phyloP scores from a whole-genome alignment of 1,139 yeast species.

The Yamadazyma trypodendri region DNA sequence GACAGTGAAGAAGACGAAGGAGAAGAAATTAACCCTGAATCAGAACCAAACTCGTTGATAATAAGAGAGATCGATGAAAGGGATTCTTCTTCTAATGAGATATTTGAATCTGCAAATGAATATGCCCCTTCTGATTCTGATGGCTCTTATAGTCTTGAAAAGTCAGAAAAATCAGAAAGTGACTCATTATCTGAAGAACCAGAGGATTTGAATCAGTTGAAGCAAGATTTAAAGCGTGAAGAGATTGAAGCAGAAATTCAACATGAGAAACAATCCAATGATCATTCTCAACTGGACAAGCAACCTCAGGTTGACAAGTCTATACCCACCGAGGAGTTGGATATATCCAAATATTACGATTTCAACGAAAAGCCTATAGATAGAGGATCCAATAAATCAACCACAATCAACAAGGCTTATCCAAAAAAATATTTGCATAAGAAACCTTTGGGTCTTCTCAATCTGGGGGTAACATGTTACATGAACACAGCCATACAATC shows the following conservation, averaged over 20 bases:
- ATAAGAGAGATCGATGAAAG: slow-evolving; percentile 8
- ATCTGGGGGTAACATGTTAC: slow-evolving; percentile 95
- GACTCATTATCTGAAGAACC: slow-evolving; percentile 20
- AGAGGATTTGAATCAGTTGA: slow-evolving; percentile 32
- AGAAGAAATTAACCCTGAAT: slow-evolving; percentile 17
- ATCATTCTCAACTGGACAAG: slow-evolving; percentile 3
- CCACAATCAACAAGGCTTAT: slow-evolving; percentile 63
- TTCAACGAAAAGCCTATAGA: slow-evolving; percentile 53
- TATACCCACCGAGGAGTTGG: slow-evolving; percentile 27
- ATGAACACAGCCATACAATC: slow-evolving; percentile 95
- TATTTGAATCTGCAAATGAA: slow-evolving; percentile 16
- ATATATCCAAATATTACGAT: slow-evolving; percentile 38
- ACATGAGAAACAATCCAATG: slow-evolving; percentile 12
- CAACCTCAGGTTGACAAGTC: slow-evolving; percentile 2
- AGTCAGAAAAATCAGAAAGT: slow-evolving; percentile 12
- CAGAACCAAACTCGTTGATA: slow-evolving; percentile 8
- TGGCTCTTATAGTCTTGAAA: slow-evolving; percentile 9
- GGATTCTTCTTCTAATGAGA: slow-evolving; percentile 7
- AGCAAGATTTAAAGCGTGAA: slow-evolving; percentile 35
- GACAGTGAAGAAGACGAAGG: slow-evolving; percentile 28
- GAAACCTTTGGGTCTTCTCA: slow-evolving; percentile 74
- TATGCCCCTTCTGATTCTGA: slow-evolving; percentile 14
- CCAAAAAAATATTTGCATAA: slow-evolving; percentile 36
- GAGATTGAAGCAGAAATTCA: slow-evolving; percentile 22
- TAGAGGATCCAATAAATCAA: slow-evolving; percentile 58